Evolutionary conservation across 352 stramenopile genomes (phyloP).

Genomic region (Saprolegnia diclina): DNA sequence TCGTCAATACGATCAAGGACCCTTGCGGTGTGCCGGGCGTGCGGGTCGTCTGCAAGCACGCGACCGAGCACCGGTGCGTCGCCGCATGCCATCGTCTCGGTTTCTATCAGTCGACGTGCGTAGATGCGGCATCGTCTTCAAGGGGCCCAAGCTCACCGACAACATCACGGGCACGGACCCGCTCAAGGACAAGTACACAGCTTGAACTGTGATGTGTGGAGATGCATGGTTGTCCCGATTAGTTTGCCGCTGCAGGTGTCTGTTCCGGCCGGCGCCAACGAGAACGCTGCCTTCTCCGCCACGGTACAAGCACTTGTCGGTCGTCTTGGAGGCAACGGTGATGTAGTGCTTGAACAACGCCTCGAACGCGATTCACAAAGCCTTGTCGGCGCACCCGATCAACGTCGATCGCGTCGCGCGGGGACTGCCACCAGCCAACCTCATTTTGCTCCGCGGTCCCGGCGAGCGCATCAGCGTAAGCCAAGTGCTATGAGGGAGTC

Average conservation of each 20-base stretch:
- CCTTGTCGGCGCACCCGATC: slow-evolving; percentile 64
- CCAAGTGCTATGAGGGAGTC: neutral
- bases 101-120: neutral
- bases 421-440: slow-evolving; percentile 66
- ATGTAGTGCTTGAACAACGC: slow-evolving; percentile 64
- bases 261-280: slow-evolving; percentile 50
- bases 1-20: slow-evolving; percentile 53
- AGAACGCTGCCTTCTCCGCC: slow-evolving; percentile 69
- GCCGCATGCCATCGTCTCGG: neutral
- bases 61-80: slow-evolving; percentile 63
- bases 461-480: slow-evolving; percentile 77
- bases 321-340: neutral
- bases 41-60: slow-evolving; percentile 74
- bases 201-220: neutral
- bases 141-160: slow-evolving; percentile 68
- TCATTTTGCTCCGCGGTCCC: slow-evolving; percentile 77
- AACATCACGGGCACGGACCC: slow-evolving; percentile 83
- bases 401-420: slow-evolving; percentile 52
- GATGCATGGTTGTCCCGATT: neutral
- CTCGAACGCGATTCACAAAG: slow-evolving; percentile 56
- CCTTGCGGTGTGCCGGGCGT: slow-evolving; percentile 54
- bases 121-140: slow-evolving; percentile 77
- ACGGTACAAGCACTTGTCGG: slow-evolving; percentile 30
- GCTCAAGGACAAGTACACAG: slow-evolving; percentile 79
- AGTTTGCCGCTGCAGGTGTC: slow-evolving; percentile 64